phyloP scores from a whole-genome alignment of 768 basidiomycete genomes.

The Boletus sp. region DNA sequence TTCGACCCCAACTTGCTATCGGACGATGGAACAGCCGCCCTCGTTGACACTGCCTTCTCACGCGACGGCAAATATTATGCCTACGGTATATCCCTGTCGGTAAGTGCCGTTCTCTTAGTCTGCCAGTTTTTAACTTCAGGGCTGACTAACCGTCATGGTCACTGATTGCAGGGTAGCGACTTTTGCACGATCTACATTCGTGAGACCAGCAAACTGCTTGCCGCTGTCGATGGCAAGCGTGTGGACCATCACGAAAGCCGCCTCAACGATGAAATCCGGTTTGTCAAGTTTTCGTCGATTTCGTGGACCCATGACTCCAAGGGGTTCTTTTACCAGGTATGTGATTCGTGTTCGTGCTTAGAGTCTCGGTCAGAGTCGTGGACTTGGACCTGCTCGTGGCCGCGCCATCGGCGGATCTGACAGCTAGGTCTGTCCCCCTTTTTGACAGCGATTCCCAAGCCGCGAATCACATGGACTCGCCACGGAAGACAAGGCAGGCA shows the following conservation, averaged over 20 bases:
- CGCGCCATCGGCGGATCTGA: not conserved
- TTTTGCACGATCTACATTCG: constrained; percentile 69
- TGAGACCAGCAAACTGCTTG: constrained; percentile 57
- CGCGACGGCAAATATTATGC: constrained; percentile 68
- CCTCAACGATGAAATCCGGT: constrained; percentile 65
- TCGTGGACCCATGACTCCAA: constrained; percentile 76
- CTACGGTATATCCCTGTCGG: constrained; percentile 73
- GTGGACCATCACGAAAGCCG: constrained; percentile 49
- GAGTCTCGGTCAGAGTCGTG: not conserved
- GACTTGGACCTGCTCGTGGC: not conserved
- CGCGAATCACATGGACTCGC: constrained; percentile 44
- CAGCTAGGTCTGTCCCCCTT: not conserved
- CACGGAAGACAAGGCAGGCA: constrained; percentile 51
- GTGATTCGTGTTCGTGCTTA: constrained; percentile 3
- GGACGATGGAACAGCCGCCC: constrained; percentile 68
- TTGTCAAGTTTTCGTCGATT: constrained; percentile 73
- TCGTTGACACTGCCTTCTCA: constrained; percentile 61
- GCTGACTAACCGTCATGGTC: not conserved
- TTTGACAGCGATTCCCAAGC: constrained; percentile 53
- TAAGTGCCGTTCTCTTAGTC: constrained; percentile 31
- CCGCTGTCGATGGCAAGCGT: constrained; percentile 35
- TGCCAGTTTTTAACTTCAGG: constrained; percentile 2
- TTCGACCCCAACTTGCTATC: constrained; percentile 79
- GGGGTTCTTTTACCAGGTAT: constrained; percentile 81
- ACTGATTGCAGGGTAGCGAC: constrained; percentile 60